Evolutionary conservation across 2,329 filamentous ascomycete genomes (phyloP).

Genomic region (Colletotrichum nymphaeae): DNA sequence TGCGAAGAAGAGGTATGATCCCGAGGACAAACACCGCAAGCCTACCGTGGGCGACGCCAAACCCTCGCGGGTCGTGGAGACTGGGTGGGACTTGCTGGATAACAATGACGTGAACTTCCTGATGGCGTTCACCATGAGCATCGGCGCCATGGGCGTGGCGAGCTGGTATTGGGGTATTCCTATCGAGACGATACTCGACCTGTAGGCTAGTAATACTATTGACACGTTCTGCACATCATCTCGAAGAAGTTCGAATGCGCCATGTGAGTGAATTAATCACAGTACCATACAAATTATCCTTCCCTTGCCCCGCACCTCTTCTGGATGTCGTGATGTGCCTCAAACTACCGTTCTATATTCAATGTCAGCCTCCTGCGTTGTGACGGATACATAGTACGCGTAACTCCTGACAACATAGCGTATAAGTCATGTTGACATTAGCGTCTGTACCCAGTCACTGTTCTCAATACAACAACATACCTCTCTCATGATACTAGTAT

Average conservation of each 20-base stretch:
- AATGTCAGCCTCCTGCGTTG: no score
- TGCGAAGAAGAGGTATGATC: slow-evolving; percentile 57
- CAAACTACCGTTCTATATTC: no score
- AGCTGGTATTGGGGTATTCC: slow-evolving; percentile 71
- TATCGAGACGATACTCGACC: slow-evolving; percentile 52
- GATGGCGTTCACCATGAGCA: slow-evolving; percentile 87
- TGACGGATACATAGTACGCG: no score
- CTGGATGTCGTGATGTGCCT: not conserved
- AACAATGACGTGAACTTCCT: slow-evolving; percentile 97
- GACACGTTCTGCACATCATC: not conserved
- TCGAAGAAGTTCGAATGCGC: not conserved
- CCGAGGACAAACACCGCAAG: slow-evolving; percentile 60
- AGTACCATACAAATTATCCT: not conserved
- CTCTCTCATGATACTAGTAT: no score
- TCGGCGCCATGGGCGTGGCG: slow-evolving; percentile 77
- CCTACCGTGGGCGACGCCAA: slow-evolving; percentile 65
- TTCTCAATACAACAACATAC: no score
- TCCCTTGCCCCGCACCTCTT: not conserved
- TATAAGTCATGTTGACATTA: no score
- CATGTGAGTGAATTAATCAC: not conserved
- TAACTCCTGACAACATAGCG: no score
- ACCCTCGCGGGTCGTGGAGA: slow-evolving; percentile 74
- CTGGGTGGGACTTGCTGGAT: slow-evolving; percentile 80
- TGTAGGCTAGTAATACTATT: slow-evolving; percentile 3
- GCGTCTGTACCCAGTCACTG: no score